Base-by-base conservation (phyloP, 2,329 filamentous ascomycete genomes). In the Dactylellina leptospora region DNA sequence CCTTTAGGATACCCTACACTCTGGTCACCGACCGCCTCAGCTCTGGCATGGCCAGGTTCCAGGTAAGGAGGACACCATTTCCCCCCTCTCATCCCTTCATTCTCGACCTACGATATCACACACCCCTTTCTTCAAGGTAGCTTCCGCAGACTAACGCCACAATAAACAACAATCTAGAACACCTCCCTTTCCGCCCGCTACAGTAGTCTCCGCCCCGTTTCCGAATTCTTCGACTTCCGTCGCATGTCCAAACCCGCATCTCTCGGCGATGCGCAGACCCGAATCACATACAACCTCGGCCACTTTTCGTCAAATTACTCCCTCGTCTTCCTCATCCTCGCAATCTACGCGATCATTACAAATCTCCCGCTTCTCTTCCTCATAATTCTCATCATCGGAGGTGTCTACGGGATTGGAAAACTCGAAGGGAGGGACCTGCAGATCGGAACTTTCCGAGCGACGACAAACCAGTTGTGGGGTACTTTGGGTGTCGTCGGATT, bases 271-370 rank as follows among this genome's bases (percentile, higher is more conserved):
- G 87, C 92, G 75, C 93, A 97, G 82, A 92, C 89, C 77, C 88
- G 93, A 75, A 88, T 96, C 83, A 96, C 96, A 85, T 97, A 97
- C 88, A 99, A 99, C 82, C 83, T 99, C 75, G 88, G 90, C 80
- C 90, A 97, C 84, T 99, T 96, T 85, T 96, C 92, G 74, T 97
- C 92, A 89, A 99, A 99, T 84, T 99, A 99, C 86, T 90, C 90
- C 76, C 89, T 90, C 75, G 87, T 97, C 77, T 96, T 97, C 80
- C 84, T 90, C 77, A 96, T 99, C 89, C 89, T 99, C 79, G 91
- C 90, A 84, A 89, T 99, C 82, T 99, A 99, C 85, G 91, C 91
- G 78, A 83, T 99, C 78, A 85, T 99, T 78, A 95, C 91, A 77
- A 97, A 97, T 82, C 84, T 87, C 78, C 82, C 88, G 47, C 85